phyloP scores from a whole-genome alignment of 306 rosid species.

The Rosa lucieae region DNA sequence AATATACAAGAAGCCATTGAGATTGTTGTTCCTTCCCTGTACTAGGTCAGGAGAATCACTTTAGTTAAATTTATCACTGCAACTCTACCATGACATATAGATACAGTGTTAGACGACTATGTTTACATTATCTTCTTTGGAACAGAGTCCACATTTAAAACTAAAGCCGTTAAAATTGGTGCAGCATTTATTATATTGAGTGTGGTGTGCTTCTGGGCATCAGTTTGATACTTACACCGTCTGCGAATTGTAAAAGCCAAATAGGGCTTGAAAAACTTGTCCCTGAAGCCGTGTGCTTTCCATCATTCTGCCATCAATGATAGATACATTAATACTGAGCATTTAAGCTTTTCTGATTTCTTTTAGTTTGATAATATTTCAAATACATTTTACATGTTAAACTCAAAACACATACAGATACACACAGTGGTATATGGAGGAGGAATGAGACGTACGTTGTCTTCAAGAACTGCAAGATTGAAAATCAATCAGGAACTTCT shows the following conservation, averaged over 20 bases:
- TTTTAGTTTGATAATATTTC: background rate
- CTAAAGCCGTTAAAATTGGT: background rate
- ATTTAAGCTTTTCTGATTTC: too few relatives aligned
- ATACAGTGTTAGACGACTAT: background rate
- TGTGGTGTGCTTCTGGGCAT: background rate
- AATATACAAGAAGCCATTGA: constrained; percentile 30
- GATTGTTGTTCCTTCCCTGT: constrained; percentile 31
- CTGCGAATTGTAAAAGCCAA: constrained; percentile 42
- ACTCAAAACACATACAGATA: background rate
- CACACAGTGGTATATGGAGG: background rate
- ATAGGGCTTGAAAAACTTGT: constrained; percentile 33
- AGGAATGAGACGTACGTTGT: constrained; percentile 48
- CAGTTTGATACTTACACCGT: constrained; percentile 45
- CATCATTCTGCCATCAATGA: too few relatives aligned
- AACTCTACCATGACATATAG: background rate
- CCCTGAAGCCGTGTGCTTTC: too few relatives aligned
- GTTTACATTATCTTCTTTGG: background rate
- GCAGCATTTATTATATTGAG: background rate
- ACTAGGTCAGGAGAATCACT: background rate
- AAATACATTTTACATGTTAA: background rate
- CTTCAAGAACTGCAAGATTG: constrained; percentile 40
- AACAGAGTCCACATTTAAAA: constrained; percentile 2
- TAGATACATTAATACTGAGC: constrained; percentile 5
- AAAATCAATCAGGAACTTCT: constrained; percentile 45
- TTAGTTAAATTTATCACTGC: background rate